phyloP scores from a whole-genome alignment of 768 basidiomycete species.

The Tephrocybe sp. region DNA sequence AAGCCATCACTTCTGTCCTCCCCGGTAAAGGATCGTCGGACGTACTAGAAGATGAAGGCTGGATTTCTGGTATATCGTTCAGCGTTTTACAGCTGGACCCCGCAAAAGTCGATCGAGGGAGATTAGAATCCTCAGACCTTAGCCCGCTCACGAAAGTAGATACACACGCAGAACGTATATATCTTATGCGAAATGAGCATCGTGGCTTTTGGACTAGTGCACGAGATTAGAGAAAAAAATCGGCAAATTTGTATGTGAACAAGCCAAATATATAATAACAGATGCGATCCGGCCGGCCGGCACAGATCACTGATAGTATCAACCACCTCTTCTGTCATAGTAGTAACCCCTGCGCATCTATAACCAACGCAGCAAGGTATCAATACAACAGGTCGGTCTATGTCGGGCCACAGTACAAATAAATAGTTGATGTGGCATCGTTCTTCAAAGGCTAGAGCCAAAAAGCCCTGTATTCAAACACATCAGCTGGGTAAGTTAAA shows the following conservation, averaged over 20 bases:
- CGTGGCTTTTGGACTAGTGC: slow-evolving; percentile 48
- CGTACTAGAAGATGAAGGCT: slow-evolving; percentile 19
- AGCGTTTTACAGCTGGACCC: slow-evolving; percentile 45
- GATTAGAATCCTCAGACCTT: slow-evolving; percentile 64
- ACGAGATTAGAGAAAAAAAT: neutral
- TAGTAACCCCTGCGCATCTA: neutral
- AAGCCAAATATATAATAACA: too few relatives aligned
- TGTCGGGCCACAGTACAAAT: too few relatives aligned
- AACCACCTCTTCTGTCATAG: too few relatives aligned
- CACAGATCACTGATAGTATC: too few relatives aligned
- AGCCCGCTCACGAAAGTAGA: slow-evolving; percentile 52
- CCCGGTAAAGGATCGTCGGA: slow-evolving; percentile 36
- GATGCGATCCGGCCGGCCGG: too few relatives aligned
- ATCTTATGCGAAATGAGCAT: slow-evolving; percentile 50
- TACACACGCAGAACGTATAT: slow-evolving; percentile 16
- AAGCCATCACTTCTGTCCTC: slow-evolving; percentile 26
- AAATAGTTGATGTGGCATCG: neutral
- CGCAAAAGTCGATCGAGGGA: slow-evolving; percentile 48
- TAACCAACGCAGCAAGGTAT: neutral
- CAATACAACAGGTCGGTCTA: neutral
- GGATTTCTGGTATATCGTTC: slow-evolving; percentile 58
- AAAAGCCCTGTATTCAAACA: slow-evolving; percentile 18
- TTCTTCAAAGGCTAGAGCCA: slow-evolving; percentile 13
- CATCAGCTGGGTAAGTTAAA: neutral
- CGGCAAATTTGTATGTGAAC: neutral